Evolutionary conservation across 2,329 filamentous ascomycete genomes (phyloP), one percentile per base, ranked within the genome.

Genomic region (Aphanocladium album): DNA sequence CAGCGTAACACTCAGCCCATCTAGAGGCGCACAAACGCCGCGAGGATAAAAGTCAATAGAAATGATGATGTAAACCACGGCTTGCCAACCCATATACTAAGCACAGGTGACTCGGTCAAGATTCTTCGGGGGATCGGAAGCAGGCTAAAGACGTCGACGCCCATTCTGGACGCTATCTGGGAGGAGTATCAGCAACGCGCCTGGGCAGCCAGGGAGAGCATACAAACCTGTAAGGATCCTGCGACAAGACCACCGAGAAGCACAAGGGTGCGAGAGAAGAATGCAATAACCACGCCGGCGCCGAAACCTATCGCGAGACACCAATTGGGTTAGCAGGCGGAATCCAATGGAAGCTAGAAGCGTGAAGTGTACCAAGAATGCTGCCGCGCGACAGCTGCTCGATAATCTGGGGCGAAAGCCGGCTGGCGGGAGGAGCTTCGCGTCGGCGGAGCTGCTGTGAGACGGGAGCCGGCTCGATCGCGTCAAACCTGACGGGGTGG

Each of bases 1-100:
- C 83, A 90, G 77, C 85, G 90, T 69, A 95, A 99, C 78, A 96
- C 90, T n/a, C 81, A 83, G 68, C 84, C 86, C 35, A 47, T 30
- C 66, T 76, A 85, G 61, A 88, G 80, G 55, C 68, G 71, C 59
- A 73, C 71, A 66, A 77, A 74, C 16, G 74, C 74, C 54, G 88
- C 88, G 68, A 92, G 74, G 27, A 87, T 83, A 74, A 92, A 92
- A 30, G 89, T 89, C 46, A 84, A 69, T n/a, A 86, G 84, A 71
- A 93, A 92, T 3, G 87, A 85, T 23, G 87, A 70, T 69, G 88
- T 89, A 70, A 89, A 88, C 19, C 83, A 82, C 2, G 84, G 80
- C 66, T 86, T 83, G 62, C 82, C 78, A 66, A 82, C 78, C 57
- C 88, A 73, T 50, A 80, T 75, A 5, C 77, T 78, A 50, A 80